phyloP scores from a whole-genome alignment of 2,329 filamentous ascomycete species.

The Talaromyces pinophilus region DNA sequence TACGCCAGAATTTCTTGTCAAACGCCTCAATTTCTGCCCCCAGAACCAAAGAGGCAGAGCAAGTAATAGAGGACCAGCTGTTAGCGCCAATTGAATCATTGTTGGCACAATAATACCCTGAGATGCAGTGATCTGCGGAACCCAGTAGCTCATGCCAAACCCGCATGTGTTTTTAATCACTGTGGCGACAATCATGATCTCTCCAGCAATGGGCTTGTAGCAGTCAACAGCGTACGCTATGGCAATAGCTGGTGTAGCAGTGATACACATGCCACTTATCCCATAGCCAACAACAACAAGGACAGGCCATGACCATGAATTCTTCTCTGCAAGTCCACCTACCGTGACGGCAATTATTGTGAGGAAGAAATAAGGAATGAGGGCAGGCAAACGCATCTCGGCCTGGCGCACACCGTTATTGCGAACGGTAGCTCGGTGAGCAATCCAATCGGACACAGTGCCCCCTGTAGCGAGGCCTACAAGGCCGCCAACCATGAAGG shows the following conservation, averaged over 20 bases:
- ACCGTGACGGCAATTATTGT: neutral
- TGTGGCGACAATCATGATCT: conserved; percentile 55
- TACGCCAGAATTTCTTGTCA: neutral
- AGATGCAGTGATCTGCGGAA: neutral
- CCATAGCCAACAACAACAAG: neutral
- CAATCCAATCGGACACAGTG: neutral
- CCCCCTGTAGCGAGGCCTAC: conserved; percentile 1
- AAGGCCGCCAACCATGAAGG: neutral
- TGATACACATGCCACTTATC: neutral
- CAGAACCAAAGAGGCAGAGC: conserved; percentile 4
- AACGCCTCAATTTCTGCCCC: neutral
- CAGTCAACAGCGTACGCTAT: conserved; percentile 60
- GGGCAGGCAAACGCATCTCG: neutral
- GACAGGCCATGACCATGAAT: neutral
- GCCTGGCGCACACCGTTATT: neutral
- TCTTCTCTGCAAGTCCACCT: conserved; percentile 2
- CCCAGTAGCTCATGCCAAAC: neutral
- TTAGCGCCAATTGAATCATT: neutral
- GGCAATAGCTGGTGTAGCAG: conserved; percentile 45
- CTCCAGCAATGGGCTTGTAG: conserved; percentile 60
- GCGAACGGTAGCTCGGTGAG: neutral
- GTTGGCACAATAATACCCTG: neutral
- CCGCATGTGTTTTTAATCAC: conserved; percentile 50
- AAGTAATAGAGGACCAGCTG: neutral
- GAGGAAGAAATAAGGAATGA: neutral